A percentile compares a stretch with the other conserved stretches of the same genome.
These are phyloP conservation scores for Trichoderma koningii DNA, from an alignment of 2,329 filamentous ascomycete species.

Conservation along the genomic window DNA sequence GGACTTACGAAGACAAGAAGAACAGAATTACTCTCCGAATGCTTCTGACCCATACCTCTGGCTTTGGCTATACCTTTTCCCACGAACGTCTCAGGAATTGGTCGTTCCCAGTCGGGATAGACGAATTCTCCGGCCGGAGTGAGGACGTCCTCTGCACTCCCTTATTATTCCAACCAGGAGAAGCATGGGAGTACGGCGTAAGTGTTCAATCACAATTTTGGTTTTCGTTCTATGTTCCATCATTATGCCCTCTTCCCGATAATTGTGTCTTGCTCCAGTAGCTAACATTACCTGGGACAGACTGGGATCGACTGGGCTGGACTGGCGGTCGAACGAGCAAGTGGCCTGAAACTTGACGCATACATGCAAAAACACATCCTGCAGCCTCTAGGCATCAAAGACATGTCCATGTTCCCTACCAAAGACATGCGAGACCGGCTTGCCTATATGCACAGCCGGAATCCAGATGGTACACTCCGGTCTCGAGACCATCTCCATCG, in stretches of 20 bases:
- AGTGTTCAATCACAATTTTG: neutral
- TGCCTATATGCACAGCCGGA: constrained; percentile 9
- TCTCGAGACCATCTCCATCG: constrained; percentile 9
- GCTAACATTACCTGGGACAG: neutral
- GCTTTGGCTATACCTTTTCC: constrained; percentile 12
- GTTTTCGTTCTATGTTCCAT: too few relatives aligned
- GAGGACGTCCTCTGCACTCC: constrained; percentile 1
- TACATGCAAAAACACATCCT: constrained; percentile 10
- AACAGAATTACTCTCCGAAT: constrained; percentile 15
- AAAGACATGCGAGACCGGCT: constrained; percentile 9
- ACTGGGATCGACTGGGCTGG: constrained; percentile 12
- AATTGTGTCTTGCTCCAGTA: neutral
- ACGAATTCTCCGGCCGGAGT: constrained; percentile 10
- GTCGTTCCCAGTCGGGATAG: neutral
- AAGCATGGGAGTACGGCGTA: constrained; percentile 16
- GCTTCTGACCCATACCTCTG: constrained; percentile 16
- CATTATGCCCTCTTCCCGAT: too few relatives aligned
- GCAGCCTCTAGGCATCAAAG: constrained; percentile 4
- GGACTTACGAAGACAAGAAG: neutral
- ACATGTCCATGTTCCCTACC: constrained; percentile 13
- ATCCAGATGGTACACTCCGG: neutral
- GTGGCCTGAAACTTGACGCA: neutral
- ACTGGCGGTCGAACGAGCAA: constrained; percentile 3
- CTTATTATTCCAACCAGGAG: constrained; percentile 14
- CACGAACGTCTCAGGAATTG: constrained; percentile 10